These are phyloP conservation scores for Candida tammaniensis DNA, from an alignment of 805 yeast genomes.

Conservation along the genomic window DNA sequence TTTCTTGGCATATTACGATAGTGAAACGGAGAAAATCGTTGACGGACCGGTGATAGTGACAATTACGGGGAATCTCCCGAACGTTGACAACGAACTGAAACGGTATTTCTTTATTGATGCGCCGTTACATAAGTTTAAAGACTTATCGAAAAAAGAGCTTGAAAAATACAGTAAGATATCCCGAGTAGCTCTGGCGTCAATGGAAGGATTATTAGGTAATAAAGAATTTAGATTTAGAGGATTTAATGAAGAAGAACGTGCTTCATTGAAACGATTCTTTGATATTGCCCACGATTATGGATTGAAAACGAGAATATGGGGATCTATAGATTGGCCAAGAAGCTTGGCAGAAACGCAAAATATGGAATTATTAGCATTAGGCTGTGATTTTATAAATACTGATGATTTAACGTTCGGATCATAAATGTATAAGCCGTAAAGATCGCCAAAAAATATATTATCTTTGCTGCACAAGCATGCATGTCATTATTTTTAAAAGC, in stretches of 20 bases:
- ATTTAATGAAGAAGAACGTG: constrained; percentile 31
- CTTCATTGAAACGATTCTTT: constrained; percentile 23
- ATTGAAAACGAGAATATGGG: constrained; percentile 66
- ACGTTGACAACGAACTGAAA: constrained; percentile 19
- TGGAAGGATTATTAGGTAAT: constrained; percentile 27
- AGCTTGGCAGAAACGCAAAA: constrained; percentile 44
- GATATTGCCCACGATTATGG: constrained; percentile 48
- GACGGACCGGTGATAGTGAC: constrained; percentile 61
- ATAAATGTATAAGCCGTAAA: neutral
- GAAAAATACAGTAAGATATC: constrained; percentile 25
- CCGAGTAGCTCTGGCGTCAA: constrained; percentile 44
- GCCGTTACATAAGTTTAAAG: constrained; percentile 36
- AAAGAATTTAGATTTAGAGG: constrained; percentile 14
- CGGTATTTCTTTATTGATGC: constrained; percentile 52
- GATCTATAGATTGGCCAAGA: constrained; percentile 66
- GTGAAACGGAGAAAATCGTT: constrained; percentile 24
- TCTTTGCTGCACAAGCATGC: neutral
- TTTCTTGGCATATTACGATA: constrained; percentile 51
- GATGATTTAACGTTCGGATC: constrained; percentile 45
- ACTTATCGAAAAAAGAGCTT: constrained; percentile 21
- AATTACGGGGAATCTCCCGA: constrained; percentile 65
- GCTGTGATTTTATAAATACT: constrained; percentile 59
- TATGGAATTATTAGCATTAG: constrained; percentile 44
- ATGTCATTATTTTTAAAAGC: no score
- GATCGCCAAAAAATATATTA: neutral